These are phyloP conservation scores for Byssothecium circinans DNA, from an alignment of 2,329 filamentous ascomycete genomes.

Conservation along the genomic window DNA sequence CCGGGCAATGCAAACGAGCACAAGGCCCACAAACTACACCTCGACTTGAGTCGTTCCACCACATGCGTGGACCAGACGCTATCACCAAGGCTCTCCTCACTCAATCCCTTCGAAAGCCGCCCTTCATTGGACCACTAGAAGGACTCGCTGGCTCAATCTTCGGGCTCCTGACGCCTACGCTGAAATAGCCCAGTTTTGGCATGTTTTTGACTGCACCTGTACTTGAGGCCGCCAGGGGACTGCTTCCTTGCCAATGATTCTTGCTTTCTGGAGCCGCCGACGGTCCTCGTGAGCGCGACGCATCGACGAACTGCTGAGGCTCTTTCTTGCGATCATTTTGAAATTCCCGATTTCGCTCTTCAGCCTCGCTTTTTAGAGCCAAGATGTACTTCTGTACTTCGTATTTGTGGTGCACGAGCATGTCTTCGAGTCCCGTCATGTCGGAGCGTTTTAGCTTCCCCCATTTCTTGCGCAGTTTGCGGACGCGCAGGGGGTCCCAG, in stretches of 20 bases:
- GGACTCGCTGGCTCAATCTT: conserved; percentile 3
- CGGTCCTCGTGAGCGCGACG: not conserved
- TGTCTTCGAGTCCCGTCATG: conserved; percentile 54
- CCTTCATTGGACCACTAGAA: conserved; percentile 30
- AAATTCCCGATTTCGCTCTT: conserved; percentile 27
- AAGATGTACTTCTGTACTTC: conserved; percentile 54
- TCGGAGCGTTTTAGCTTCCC: conserved; percentile 55
- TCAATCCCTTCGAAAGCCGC: conserved; percentile 18
- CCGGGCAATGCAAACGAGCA: not conserved
- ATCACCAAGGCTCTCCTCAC: not conserved
- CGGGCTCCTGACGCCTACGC: conserved; percentile 10
- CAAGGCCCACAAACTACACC: not conserved
- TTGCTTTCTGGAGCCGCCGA: conserved; percentile 13
- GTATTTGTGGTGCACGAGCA: conserved; percentile 57
- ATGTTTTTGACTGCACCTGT: conserved; percentile 16
- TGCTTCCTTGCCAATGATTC: too few relatives aligned
- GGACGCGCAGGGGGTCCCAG: conserved; percentile 65
- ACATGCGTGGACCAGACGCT: too few relatives aligned
- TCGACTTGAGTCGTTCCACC: not conserved
- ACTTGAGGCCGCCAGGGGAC: not conserved
- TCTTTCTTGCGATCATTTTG: not conserved
- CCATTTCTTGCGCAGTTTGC: conserved; percentile 60
- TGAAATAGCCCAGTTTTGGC: conserved; percentile 35
- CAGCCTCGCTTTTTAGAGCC: conserved; percentile 45
- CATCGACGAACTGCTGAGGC: not conserved